A percentile compares a stretch with the other conserved stretches of the same genome.
phyloP scores from a whole-genome alignment of 2,329 filamentous ascomycete genomes.

The Ophiostoma piceae region DNA sequence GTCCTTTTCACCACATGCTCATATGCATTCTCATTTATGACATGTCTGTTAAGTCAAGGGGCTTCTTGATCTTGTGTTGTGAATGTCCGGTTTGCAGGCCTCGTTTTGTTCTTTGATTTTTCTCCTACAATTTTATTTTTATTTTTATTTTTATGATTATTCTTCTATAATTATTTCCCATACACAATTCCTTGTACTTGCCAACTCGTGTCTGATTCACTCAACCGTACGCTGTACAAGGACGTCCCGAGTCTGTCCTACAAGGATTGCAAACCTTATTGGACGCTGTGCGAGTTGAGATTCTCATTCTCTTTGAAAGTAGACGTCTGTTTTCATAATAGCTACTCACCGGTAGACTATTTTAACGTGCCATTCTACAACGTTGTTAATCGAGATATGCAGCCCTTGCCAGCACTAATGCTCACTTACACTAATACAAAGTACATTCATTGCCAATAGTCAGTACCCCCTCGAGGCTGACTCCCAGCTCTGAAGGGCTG shows the following conservation, averaged over 20 bases:
- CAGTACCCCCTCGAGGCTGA: neutral
- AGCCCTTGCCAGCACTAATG: neutral
- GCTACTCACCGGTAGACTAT: neutral
- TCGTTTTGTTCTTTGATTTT: too few species aligned
- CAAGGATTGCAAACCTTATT: neutral
- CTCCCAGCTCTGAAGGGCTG: neutral
- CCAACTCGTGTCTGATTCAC: neutral
- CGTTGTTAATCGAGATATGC: neutral
- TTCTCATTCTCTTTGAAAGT: neutral
- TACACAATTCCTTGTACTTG: too few species aligned
- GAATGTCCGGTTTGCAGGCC: neutral
- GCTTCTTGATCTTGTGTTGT: neutral
- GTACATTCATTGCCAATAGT: neutral
- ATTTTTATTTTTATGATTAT: neutral
- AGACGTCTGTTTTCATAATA: neutral
- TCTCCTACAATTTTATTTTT: too few species aligned
- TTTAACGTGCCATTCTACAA: neutral
- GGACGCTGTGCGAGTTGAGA: neutral
- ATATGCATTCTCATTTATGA: neutral
- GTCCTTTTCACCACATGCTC: neutral
- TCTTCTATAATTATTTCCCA: too few species aligned
- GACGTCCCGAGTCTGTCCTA: neutral
- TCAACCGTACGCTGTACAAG: neutral
- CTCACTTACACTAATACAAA: neutral
- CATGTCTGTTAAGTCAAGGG: neutral